These are phyloP conservation scores for Fusarium gaditjirri DNA, from an alignment of 2,329 filamentous ascomycete species.

Conservation along the genomic window DNA sequence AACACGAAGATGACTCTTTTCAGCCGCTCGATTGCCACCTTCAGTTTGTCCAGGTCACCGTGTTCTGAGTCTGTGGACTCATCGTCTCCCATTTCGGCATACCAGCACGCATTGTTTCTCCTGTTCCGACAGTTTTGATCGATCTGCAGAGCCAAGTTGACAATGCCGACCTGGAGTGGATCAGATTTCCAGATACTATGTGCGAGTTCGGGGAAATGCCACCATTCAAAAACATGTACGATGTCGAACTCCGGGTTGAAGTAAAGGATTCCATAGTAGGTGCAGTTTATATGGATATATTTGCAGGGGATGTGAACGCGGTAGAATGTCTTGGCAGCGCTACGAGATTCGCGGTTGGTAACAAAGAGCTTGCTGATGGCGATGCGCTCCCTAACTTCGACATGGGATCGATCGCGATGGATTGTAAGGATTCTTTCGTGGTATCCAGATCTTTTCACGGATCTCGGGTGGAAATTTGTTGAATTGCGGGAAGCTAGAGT, in stretches of 20 bases:
- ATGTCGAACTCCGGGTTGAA: background rate
- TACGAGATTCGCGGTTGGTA: background rate
- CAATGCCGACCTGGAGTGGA: background rate
- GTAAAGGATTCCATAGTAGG: background rate
- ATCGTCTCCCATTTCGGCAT: too few relatives aligned
- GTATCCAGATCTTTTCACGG: background rate
- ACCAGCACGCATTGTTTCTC: too few relatives aligned
- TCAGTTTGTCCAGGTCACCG: background rate
- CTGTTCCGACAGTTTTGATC: background rate
- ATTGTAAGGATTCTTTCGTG: background rate
- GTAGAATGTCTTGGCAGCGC: background rate
- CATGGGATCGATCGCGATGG: fast-evolving
- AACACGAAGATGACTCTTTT: background rate
- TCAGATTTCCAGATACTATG: background rate
- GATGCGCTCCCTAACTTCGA: background rate
- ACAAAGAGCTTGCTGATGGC: background rate
- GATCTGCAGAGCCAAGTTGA: background rate
- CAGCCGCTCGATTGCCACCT: background rate
- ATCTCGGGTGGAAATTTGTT: background rate
- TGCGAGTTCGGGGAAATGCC: background rate
- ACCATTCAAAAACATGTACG: background rate
- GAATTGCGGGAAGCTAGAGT: background rate
- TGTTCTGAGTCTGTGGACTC: too few relatives aligned
- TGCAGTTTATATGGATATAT: background rate
- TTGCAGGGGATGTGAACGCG: background rate